These are phyloP conservation scores for Caulochytrium protostelioides DNA, from an alignment of 371 early-diverging fungal genomes.

Conservation along the genomic window DNA sequence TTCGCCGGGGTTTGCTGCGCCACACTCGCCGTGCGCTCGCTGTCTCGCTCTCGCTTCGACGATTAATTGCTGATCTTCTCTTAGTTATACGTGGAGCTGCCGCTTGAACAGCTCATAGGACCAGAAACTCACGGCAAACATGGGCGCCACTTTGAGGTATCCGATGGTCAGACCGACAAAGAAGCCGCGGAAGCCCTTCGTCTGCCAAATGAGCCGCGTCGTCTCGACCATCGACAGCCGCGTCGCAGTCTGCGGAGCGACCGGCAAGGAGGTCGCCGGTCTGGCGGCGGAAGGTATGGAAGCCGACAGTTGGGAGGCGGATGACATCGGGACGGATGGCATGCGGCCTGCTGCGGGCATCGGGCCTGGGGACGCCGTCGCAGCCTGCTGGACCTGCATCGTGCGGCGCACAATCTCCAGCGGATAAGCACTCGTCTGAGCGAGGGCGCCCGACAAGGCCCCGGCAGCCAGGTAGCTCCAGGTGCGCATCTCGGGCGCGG, in stretches of 20 bases:
- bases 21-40: too few relatives aligned
- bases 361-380: constrained; percentile 1
- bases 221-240: constrained; percentile 37
- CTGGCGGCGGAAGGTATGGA: constrained; percentile 1
- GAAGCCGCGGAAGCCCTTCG: constrained; percentile 56
- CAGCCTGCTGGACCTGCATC: constrained; percentile 70
- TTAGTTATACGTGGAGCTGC: too few relatives aligned
- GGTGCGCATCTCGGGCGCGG: constrained; percentile 21
- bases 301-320: too few relatives aligned
- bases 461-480: constrained; percentile 62
- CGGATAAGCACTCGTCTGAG: constrained; percentile 73
- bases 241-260: too few relatives aligned
- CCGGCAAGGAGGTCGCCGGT: background rate
- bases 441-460: constrained; percentile 56
- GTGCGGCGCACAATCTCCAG: constrained; percentile 71
- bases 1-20: too few relatives aligned
- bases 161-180: constrained; percentile 82
- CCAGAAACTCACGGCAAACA: too few relatives aligned
- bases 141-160: constrained; percentile 76
- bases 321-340: too few relatives aligned
- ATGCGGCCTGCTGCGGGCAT: too few relatives aligned
- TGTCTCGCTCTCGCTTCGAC: too few relatives aligned
- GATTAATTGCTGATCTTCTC: too few relatives aligned
- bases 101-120: too few relatives aligned
- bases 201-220: constrained; percentile 29